Evolutionary conservation across 2,329 filamentous ascomycete genomes (phyloP).

Genomic region (Furcasterigmium sp.): DNA sequence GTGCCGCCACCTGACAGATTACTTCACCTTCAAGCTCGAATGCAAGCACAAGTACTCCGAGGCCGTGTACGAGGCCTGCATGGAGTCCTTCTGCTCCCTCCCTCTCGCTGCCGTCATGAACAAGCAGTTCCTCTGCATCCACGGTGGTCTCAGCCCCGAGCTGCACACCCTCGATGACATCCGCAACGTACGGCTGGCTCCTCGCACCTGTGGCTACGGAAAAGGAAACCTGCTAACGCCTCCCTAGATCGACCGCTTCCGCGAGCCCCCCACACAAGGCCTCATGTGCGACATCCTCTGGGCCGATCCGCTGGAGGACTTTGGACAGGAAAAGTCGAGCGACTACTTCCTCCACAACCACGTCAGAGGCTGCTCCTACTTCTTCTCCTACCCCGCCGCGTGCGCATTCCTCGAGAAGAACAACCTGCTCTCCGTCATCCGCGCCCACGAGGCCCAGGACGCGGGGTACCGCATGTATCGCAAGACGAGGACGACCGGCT

Average conservation of each 20-base stretch:
- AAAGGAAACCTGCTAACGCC: background rate
- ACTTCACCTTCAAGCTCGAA: constrained; percentile 99
- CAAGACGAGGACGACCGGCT: constrained; percentile 95
- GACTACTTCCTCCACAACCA: constrained; percentile 99
- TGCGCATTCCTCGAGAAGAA: constrained; percentile 99
- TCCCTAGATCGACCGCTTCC: constrained; percentile 85
- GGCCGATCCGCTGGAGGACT: constrained; percentile 97
- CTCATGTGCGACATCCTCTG: constrained; percentile 99
- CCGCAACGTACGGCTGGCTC: constrained; percentile 59
- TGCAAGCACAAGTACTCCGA: constrained; percentile 99
- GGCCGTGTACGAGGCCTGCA: constrained; percentile 91
- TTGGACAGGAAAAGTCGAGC: constrained; percentile 96
- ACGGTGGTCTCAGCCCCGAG: constrained; percentile 93
- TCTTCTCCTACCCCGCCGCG: constrained; percentile 96
- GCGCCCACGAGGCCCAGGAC: constrained; percentile 97
- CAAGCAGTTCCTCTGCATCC: constrained; percentile 98
- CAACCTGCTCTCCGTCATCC: constrained; percentile 93
- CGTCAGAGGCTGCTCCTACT: constrained; percentile 96
- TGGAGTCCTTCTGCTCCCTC: constrained; percentile 94
- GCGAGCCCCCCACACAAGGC: constrained; percentile 93
- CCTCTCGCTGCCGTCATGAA: constrained; percentile 98
- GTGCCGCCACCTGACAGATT: constrained; percentile 97
- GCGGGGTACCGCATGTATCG: constrained; percentile 98
- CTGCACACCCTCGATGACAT: constrained; percentile 93
- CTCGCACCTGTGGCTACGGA: background rate